A percentile compares a stretch with the other conserved stretches of the same genome.
phyloP scores from a whole-genome alignment of 352 stramenopile species.

The Phytopythium kandeliae region DNA sequence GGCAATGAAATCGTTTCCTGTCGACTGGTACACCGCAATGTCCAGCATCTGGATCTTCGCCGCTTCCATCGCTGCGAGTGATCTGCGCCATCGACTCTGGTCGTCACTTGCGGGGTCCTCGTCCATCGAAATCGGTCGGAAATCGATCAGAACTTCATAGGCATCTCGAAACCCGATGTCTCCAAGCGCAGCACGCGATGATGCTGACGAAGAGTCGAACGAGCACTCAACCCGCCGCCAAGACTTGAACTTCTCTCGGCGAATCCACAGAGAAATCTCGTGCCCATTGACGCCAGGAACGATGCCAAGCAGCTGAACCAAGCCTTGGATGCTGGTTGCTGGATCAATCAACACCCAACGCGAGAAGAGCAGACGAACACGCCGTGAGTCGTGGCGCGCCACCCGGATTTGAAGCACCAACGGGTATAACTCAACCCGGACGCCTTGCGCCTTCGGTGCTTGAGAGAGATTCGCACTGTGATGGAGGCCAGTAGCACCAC shows the following conservation, averaged over 20 bases:
- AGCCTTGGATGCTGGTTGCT: constrained; percentile 40
- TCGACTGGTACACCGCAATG: constrained; percentile 40
- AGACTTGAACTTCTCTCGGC: constrained; percentile 41
- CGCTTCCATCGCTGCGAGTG: constrained; percentile 14
- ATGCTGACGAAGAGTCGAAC: constrained; percentile 20
- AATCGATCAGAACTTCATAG: constrained; percentile 66
- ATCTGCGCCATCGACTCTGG: constrained; percentile 16
- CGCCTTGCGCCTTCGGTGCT: constrained; percentile 4
- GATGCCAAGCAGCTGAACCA: constrained; percentile 50
- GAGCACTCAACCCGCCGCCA: constrained; percentile 58
- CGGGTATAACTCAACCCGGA: constrained; percentile 50
- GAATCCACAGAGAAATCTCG: constrained; percentile 60
- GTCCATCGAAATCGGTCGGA: constrained; percentile 34
- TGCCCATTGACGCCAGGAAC: constrained; percentile 42
- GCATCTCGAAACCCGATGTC: constrained; percentile 37
- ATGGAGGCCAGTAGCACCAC: neutral
- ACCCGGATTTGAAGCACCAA: constrained; percentile 49
- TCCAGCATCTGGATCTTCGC: constrained; percentile 14
- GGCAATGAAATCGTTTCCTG: constrained; percentile 63
- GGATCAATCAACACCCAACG: constrained; percentile 34
- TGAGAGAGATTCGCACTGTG: neutral
- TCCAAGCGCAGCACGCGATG: constrained; percentile 27
- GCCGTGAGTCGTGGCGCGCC: constrained; percentile 43
- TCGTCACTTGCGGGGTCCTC: constrained; percentile 16
- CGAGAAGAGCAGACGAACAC: constrained; percentile 55